Evolutionary conservation across 345 rosid species (phyloP), one percentile per base, ranked within the genome.

Genomic region (Hypericum androsaemum): DNA sequence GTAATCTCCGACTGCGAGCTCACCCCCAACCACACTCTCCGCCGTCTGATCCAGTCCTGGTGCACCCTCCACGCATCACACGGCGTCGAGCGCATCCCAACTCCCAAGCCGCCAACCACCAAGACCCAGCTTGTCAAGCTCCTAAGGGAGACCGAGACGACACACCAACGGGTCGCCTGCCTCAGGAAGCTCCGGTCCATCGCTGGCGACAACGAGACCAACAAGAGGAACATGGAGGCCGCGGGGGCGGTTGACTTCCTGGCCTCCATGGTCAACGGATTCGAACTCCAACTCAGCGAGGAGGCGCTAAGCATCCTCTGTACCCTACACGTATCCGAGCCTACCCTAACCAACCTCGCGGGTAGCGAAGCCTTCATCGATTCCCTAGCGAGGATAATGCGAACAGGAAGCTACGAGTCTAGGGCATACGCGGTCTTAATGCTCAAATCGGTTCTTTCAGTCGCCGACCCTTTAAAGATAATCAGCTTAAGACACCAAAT

Each of bases 31-130:
- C 90, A 80, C 77, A 85, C 78, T n/a, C 84, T 88, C 41, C 82
- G 86, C 17, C 86, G 96, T 0, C 66, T 88, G 46, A 88, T 88
- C 71, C 94, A 88, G 61, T 59, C 80, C 3, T 88, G 97, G 97
- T 88, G 92, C 79, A 77, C 80, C 6, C 64, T 80, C 59, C 72
- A 88, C 16, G 74, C 84, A 37, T 80, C 81, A 0, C 55, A 51
- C 7, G 88, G 74, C 6, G 41, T 76, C 48, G 77, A 76, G 12
- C 62, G 76, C 12, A 71, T 79, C 60, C 77, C 81, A 10, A 76
- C 85, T 7, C 85, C 79, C 2, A 71, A 64, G 61, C 57, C 71
- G 0, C 75, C 64, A 5, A 10, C 66, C 3, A 65, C 60, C 50
- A 56, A 49, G 52, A 39, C 73, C 37, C 72, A 70, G 43, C 47